Conservation (phyloP, 1,139 yeast species). For the Kurtzmaniella quercitrusa region DNA sequence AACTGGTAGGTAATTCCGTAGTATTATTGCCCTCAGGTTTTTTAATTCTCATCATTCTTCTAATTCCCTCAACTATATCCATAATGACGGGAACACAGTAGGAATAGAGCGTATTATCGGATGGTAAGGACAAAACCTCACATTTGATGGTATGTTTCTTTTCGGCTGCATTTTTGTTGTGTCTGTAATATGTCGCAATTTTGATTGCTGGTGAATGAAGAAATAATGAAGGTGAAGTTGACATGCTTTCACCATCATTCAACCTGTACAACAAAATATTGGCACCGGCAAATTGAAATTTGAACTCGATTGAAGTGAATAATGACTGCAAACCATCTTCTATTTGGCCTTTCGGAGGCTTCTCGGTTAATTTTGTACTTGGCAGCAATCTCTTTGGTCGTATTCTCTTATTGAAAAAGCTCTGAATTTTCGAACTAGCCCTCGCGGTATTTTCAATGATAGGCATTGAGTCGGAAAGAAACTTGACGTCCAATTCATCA, state of each 20-base stretch:
- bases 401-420: slow-evolving; percentile 23
- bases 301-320: slow-evolving; percentile 45
- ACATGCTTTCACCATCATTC: slow-evolving; percentile 36
- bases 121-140: slow-evolving; percentile 63
- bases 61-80: slow-evolving; percentile 51
- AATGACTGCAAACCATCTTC: slow-evolving; percentile 1
- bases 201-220: slow-evolving; percentile 77
- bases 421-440: slow-evolving; percentile 43
- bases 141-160: slow-evolving; percentile 45
- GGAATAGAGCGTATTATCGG: slow-evolving; percentile 67
- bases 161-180: slow-evolving; percentile 16
- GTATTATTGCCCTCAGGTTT: slow-evolving; percentile 3
- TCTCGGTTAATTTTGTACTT: background rate
- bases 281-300: slow-evolving; percentile 66
- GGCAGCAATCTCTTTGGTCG: slow-evolving; percentile 5
- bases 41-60: slow-evolving; percentile 29
- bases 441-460: slow-evolving; percentile 44
- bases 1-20: slow-evolving; percentile 4
- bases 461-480: slow-evolving; percentile 49
- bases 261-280: slow-evolving; percentile 52
- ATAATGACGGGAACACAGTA: slow-evolving; percentile 74
- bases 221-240: slow-evolving; percentile 51
- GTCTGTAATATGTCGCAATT: slow-evolving; percentile 38
- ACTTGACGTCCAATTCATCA: slow-evolving; percentile 62
- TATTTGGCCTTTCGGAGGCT: slow-evolving; percentile 10